A percentile compares a stretch with the other conserved stretches of the same genome.
phyloP scores from a whole-genome alignment of 441 rosid species.

The Gossypium gossypioides region DNA sequence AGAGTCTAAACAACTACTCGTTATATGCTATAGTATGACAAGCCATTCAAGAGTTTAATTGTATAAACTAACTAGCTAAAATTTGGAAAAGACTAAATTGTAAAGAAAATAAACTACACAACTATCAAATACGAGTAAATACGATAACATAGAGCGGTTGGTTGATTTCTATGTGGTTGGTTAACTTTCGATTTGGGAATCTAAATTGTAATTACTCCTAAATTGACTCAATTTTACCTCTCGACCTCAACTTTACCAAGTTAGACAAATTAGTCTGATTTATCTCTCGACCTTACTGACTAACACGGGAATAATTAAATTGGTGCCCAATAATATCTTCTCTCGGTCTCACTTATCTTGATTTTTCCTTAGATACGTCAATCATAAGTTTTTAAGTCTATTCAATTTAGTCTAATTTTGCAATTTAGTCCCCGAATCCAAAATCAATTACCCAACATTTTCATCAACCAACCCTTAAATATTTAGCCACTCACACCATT shows the following conservation, averaged over 20 bases:
- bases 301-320: neutral
- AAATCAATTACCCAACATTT: neutral
- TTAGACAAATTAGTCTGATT: neutral
- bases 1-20: neutral
- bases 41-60: neutral
- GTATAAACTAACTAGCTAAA: neutral
- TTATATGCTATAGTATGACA: neutral
- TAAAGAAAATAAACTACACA: neutral
- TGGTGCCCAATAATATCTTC: neutral
- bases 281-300: neutral
- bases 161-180: neutral
- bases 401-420: too few species aligned
- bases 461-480: neutral
- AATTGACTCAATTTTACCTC: neutral
- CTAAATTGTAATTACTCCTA: too few species aligned
- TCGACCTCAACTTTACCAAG: neutral
- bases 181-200: too few species aligned
- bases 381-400: neutral
- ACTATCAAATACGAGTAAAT: neutral
- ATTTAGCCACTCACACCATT: neutral
- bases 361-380: neutral
- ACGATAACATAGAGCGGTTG: neutral
- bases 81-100: neutral
- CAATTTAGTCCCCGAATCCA: neutral
- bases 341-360: neutral